Base-by-base conservation (phyloP, 179 eudicot species). In the Beta macrorhiza region DNA sequence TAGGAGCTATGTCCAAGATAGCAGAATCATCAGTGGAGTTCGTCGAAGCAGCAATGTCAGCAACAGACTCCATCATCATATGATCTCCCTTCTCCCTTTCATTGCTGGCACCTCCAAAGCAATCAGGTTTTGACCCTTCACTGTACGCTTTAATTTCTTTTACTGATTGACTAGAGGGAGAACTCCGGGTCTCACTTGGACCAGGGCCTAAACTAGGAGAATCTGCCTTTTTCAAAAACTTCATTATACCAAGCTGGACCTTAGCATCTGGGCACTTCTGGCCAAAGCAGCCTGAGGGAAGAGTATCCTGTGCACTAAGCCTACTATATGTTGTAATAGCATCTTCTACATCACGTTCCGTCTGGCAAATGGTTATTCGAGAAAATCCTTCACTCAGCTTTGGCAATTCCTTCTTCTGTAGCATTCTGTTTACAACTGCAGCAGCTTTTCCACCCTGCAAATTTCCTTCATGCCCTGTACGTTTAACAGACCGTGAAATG, bases 371-470 rank as follows among this genome's bases (percentile, higher is more conserved):
- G 61, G 94, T 96, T 87, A 96, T 92, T 77, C 99, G 88, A 80
- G 82, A 83, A 81, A 85, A 94, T 22, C 99, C 99, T 87, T 96
- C 99, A 77, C 79, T 87, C 74, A 92, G 81, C 86, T 92, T 90
- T 55, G 99, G 99, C 78, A 94, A 75, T 83, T 91, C 99, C 85
- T 94, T 96, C 88, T 92, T 96, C 77, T 91, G 93, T 75, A 92
- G 88, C 99, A 94, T 94, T 74, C 90, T 87, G 65, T 96, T 96
- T 72, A 94, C 97, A 83, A 96, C 99, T 51, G 91, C 89, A 67
- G 99, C 98, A 67, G 98, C 97, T 90, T 84, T 91, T 75, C 98
- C 98, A 44, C 99, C 99, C 86, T 92, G 94, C 78, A 96, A 88
- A 32, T 94, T 96, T 65, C 99, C 99, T 86, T 96, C 99, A 82